Conservation (phyloP, 2,329 filamentous ascomycete species). For the Rutstroemia sp. region DNA sequence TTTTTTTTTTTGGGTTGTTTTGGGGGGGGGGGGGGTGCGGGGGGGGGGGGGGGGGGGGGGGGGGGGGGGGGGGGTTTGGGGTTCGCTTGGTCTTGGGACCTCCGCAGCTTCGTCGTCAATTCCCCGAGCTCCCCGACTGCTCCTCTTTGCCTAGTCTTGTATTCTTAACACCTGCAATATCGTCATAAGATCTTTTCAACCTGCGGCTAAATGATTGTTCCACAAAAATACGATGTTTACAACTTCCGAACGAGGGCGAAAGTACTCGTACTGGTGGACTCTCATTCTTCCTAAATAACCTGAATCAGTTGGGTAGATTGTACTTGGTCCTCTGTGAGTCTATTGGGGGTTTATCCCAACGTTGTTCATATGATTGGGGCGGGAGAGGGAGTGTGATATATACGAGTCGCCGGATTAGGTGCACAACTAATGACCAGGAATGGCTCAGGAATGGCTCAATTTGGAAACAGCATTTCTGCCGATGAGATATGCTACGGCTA, state of each 20-base stretch:
- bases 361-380: background rate
- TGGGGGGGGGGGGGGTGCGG: too few relatives aligned
- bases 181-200: background rate
- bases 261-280: background rate
- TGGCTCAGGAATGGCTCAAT: too few relatives aligned
- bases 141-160: background rate
- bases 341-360: background rate
- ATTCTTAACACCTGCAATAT: background rate
- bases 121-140: background rate
- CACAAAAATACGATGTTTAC: background rate
- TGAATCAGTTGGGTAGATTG: too few relatives aligned
- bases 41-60: too few relatives aligned
- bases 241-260: background rate
- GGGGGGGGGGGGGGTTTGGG: too few relatives aligned
- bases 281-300: background rate
- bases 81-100: background rate
- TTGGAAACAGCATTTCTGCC: background rate
- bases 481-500: background rate
- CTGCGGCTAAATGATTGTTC: background rate
- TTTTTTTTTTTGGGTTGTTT: too few relatives aligned
- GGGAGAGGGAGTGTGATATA: background rate
- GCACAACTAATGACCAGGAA: background rate
- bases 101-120: background rate
- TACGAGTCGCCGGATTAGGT: background rate
- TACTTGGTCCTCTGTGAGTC: background rate